These are phyloP conservation scores for Suillus brevipes DNA, from an alignment of 768 basidiomycete species.

Conservation along the genomic window DNA sequence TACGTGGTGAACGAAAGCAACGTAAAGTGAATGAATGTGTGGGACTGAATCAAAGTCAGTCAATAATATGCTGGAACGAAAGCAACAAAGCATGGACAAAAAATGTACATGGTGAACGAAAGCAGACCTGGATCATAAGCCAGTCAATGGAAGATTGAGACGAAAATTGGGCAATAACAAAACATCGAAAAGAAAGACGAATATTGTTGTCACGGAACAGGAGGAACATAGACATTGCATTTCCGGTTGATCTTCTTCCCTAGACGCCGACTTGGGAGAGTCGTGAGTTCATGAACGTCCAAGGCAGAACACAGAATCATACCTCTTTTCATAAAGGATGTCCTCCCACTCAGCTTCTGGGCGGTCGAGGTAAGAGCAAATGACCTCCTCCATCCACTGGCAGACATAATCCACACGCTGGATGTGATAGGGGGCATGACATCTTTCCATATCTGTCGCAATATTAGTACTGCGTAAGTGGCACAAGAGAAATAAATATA, in stretches of 20 bases:
- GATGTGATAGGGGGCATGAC: slow-evolving; percentile 44
- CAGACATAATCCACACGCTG: slow-evolving; percentile 35
- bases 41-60: background rate
- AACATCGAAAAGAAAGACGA: background rate
- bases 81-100: too few relatives aligned
- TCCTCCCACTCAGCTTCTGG: slow-evolving; percentile 29
- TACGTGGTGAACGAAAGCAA: background rate
- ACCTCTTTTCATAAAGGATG: slow-evolving; percentile 32
- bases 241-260: background rate
- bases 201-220: too few relatives aligned
- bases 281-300: background rate
- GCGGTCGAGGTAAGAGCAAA: slow-evolving; percentile 27
- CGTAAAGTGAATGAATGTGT: too few relatives aligned
- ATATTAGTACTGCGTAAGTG: slow-evolving; percentile 3
- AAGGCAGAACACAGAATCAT: slow-evolving; percentile 7
- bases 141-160: background rate
- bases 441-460: slow-evolving; percentile 46
- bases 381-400: slow-evolving; percentile 40
- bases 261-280: background rate
- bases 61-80: too few relatives aligned
- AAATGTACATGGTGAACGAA: background rate
- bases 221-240: background rate
- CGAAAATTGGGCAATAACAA: background rate
- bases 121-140: background rate
- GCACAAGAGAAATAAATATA: slow-evolving; percentile 15